Percentiles rank a stretch among this genome's conserved stretches.
phyloP scores from a whole-genome alignment of 148 eudicot species.

The Fagopyrum homotropicum region DNA sequence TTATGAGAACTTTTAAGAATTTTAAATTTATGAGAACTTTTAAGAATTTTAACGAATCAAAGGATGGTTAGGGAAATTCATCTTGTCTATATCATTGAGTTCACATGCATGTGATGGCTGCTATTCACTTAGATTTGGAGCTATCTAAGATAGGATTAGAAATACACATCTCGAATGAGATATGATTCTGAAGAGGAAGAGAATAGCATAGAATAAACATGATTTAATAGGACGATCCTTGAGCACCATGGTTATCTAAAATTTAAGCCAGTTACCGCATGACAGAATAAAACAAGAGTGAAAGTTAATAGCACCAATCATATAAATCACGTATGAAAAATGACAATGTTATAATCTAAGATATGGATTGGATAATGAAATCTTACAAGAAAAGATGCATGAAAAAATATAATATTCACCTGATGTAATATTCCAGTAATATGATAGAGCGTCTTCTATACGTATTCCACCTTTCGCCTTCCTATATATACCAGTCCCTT shows the following conservation, averaged over 20 bases:
- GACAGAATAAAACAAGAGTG: not conserved
- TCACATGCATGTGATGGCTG: not conserved
- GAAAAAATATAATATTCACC: not conserved
- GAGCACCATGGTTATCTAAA: not conserved
- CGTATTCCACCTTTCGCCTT: not conserved
- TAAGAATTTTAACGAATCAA: too few relatives aligned
- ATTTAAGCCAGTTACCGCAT: not conserved
- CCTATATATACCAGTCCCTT: not conserved
- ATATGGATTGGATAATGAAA: not conserved
- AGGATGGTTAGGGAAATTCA: not conserved
- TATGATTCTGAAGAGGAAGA: not conserved
- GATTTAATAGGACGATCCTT: not conserved
- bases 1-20: too few relatives aligned
- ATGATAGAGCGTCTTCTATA: not conserved
- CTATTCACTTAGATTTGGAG: not conserved
- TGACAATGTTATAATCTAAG: not conserved
- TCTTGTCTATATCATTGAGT: not conserved
- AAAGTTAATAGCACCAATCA: not conserved
- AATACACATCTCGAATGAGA: not conserved
- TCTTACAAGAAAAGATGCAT: not conserved
- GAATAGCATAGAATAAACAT: slow-evolving; percentile 1
- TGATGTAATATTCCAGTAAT: not conserved
- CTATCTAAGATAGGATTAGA: not conserved
- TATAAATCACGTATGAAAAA: not conserved
- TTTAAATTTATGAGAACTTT: too few relatives aligned